Percentiles rank a stretch among this genome's conserved stretches.
Evolutionary conservation across 805 yeast species (phyloP).

Genomic region (Pichia californica): DNA sequence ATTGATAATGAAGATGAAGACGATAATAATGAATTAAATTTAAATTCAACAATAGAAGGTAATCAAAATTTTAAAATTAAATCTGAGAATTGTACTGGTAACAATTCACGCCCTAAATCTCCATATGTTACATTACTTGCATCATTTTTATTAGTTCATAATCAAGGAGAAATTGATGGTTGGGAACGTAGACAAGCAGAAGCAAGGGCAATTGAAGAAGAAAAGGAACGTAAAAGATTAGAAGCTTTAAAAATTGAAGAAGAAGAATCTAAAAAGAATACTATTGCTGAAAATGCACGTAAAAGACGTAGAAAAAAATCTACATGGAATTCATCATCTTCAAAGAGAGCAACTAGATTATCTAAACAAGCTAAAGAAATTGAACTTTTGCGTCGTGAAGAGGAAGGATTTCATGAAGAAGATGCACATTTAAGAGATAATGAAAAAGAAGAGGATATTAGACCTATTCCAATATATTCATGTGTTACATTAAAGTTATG

Average conservation of each 20-base stretch:
- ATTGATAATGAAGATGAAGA: slow-evolving; percentile 22
- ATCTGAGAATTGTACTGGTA: slow-evolving; percentile 4
- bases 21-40: slow-evolving; percentile 7
- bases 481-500: slow-evolving; percentile 60
- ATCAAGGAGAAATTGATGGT: slow-evolving; percentile 40
- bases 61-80: slow-evolving; percentile 17
- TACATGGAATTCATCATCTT: slow-evolving; percentile 22
- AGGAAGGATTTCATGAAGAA: slow-evolving; percentile 16
- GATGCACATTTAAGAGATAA: slow-evolving; percentile 16
- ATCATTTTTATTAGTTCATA: slow-evolving; percentile 46
- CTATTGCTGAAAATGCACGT: slow-evolving; percentile 16
- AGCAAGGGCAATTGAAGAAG: slow-evolving; percentile 19
- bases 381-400: slow-evolving; percentile 12
- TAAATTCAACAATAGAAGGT: not conserved
- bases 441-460: slow-evolving; percentile 32
- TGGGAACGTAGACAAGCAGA: slow-evolving; percentile 34
- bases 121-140: slow-evolving; percentile 36
- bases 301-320: slow-evolving; percentile 21
- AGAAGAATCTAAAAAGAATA: slow-evolving; percentile 14
- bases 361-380: slow-evolving; percentile 13
- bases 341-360: slow-evolving; percentile 24
- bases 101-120: slow-evolving; percentile 6
- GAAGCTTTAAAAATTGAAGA: slow-evolving; percentile 17
- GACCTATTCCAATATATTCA: slow-evolving; percentile 44
- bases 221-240: slow-evolving; percentile 21